A percentile compares a stretch with the other conserved stretches of the same genome.
phyloP scores from a whole-genome alignment of 2,329 filamentous ascomycete genomes.

The Seiridium cupressi region DNA sequence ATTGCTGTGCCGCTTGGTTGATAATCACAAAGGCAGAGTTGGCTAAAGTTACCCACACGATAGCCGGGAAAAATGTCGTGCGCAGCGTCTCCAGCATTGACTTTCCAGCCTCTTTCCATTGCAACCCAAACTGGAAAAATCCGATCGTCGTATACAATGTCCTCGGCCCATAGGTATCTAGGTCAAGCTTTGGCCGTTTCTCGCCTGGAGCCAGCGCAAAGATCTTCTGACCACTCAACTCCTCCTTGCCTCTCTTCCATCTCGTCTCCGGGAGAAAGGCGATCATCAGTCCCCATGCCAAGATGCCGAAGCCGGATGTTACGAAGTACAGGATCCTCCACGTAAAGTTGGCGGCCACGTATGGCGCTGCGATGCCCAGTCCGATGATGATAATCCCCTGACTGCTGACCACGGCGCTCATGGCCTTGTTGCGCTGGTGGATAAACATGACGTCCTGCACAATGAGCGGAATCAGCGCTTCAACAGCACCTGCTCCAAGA shows the following conservation, averaged over 20 bases:
- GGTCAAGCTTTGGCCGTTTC: conserved; percentile 26
- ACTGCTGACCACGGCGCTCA: conserved; percentile 26
- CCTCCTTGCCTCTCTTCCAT: conserved; percentile 26
- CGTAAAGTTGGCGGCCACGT: conserved; percentile 26
- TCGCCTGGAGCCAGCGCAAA: conserved; percentile 23
- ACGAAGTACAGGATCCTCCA: conserved; percentile 36
- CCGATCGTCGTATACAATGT: conserved; percentile 30
- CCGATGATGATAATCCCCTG: conserved; percentile 8
- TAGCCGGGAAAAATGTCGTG: conserved; percentile 31
- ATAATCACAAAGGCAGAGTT: conserved; percentile 14
- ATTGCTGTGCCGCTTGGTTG: conserved; percentile 10
- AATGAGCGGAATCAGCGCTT: conserved; percentile 35
- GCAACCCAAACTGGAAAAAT: conserved; percentile 29
- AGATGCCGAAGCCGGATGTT: conserved; percentile 27
- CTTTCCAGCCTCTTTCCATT: conserved; percentile 23
- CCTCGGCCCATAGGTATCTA: conserved; percentile 21
- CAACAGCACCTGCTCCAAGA: conserved; percentile 33
- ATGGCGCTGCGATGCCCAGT: conserved; percentile 15
- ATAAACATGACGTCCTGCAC: conserved; percentile 38
- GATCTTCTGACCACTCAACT: conserved; percentile 25
- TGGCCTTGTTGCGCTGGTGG: conserved; percentile 34
- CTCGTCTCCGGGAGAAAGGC: conserved; percentile 33
- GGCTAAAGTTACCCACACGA: conserved; percentile 29
- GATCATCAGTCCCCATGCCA: conserved; percentile 32
- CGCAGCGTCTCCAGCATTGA: conserved; percentile 28